phyloP scores from a whole-genome alignment of 164 flowering plant species.

The Dillenia suffruticosa region DNA sequence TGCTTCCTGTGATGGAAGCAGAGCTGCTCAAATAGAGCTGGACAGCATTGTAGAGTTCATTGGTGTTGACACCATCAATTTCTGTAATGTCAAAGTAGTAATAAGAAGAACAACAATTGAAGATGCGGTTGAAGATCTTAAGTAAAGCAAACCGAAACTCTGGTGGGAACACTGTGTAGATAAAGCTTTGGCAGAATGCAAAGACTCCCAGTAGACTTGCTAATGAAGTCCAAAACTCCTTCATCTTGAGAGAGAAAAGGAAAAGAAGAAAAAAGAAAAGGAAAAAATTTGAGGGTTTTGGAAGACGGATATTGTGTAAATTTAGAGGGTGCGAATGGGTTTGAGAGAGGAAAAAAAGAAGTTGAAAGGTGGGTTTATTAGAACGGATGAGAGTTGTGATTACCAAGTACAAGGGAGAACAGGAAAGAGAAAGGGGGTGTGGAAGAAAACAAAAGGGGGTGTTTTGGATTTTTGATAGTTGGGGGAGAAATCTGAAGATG shows the following conservation, averaged over 20 bases:
- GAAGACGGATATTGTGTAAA: not conserved
- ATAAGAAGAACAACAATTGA: conserved; percentile 57
- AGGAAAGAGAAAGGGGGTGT: too few species aligned
- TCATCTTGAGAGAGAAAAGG: conserved; percentile 32
- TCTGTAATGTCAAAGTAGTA: conserved; percentile 89
- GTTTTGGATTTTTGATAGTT: conserved; percentile 11
- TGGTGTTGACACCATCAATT: conserved; percentile 89
- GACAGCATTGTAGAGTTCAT: conserved; percentile 86
- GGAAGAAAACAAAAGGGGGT: conserved; percentile 11
- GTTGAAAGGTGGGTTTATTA: too few species aligned
- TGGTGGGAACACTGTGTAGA: conserved; percentile 67
- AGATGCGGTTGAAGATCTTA: conserved; percentile 46
- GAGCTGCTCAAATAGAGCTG: conserved; percentile 67
- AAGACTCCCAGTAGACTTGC: conserved; percentile 72
- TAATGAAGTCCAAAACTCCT: conserved; percentile 64
- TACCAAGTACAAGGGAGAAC: too few species aligned
- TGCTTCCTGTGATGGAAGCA: conserved; percentile 42
- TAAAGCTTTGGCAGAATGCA: conserved; percentile 64
- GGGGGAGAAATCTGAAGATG: conserved; percentile 9
- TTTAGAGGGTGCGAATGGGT: too few species aligned
- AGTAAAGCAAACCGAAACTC: conserved; percentile 53
- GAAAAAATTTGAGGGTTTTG: conserved; percentile 8
- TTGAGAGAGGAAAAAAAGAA: too few species aligned
- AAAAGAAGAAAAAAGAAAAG: conserved; percentile 8
- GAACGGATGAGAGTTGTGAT: too few species aligned